Base-by-base conservation (phyloP, 2,329 filamentous ascomycete species). In the Coleophoma eucalyptorum region DNA sequence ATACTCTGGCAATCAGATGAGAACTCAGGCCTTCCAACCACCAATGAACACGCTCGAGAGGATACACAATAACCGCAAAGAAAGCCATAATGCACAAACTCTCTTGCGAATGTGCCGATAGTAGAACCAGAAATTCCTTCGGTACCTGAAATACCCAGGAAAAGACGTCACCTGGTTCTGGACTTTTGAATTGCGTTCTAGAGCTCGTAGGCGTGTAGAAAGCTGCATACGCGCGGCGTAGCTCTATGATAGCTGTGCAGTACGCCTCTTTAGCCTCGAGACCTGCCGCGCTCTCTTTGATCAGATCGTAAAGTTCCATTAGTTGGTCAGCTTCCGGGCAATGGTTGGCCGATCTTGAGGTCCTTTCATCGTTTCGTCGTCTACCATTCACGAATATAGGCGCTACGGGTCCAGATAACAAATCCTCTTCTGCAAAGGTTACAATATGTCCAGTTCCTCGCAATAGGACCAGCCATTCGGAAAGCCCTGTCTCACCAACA, bases 91-190 rank as follows among this genome's bases (percentile, higher is more conserved):
- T 68, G 38, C 60, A 62, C 5, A 72, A 51, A 2, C 65, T 60
- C 50, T 65, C 62, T 43, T 67, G 61, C 34, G 63, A 65, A 50
- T 65, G 65, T 35, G 57, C 54, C 26, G 60, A 59, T 12, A 74
- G 54, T 19, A 73, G 58, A 15, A 66, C 62, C 10, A 73, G 52
- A 19, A 71, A 68, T 4, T 67, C 66, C 48, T 69, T 63, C 3
- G 65, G 60, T 10, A 70, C 61, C 21, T 54, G 48, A 56, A 69
- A 72, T 43, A 72, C 61, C 70, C 71, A 73, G 5, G 69, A 58
- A 49, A 73, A 72, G 2, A 70, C 60, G 49, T 74, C 72, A 2
- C 64, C 60, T 19, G 67, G 58, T 45, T 74, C 72, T 12, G 66
- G 58, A 33, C 15, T 44, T 12, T 53, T 35, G 31, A 49, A 15